Evolutionary conservation across 352 stramenopile genomes (phyloP), one percentile per base, ranked within the genome.

Genomic region (Labyrinthula sp.): DNA sequence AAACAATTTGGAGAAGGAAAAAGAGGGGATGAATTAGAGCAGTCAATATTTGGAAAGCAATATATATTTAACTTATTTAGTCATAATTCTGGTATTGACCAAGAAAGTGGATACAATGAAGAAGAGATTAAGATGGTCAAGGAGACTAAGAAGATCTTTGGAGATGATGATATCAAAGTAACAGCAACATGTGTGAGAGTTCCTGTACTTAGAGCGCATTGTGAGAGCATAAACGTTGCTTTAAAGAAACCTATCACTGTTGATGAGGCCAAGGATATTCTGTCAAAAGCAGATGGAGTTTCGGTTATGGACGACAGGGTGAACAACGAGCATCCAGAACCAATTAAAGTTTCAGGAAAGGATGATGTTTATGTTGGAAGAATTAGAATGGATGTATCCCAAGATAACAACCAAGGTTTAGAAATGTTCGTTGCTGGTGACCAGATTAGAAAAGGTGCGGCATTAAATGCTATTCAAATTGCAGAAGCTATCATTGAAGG

Each of bases 391-490:
- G 55, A 61, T 41, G 15, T 20, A 17, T 60, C 47, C n/a, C 33
- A 54, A 22, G 14, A 14, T 18, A 20, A 54, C n/a, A 38, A 27
- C 27, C 55, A 58, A 40, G 56, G 54, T 23, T 29, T 62, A n/a
- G 45, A 64, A 2, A 30, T 62, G 37, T 62, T 58, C 15, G 25
- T 62, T 10, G 54, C 45, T 3, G 56, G 55, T 12, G 56, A 62
- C 46, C 54, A 62, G 54, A 40, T 60, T 21, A 60, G 81, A 34
- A 77, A 77, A 30, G 75, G 75, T 48, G 75, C 75, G 10, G 75
- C 75, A 23, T 59, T 82, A 36, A 86, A 86, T 57, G 73, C 75
- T 8, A 75, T 86, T 46, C 64, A 84, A 38, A 86, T 86, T 47
- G 73, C 72, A 46, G 72, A 84, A n/a, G 57, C 18, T 54, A 4